These are phyloP conservation scores for Pterocarpus macrocarpus DNA, from an alignment of 306 rosid genomes.

Conservation along the genomic window DNA sequence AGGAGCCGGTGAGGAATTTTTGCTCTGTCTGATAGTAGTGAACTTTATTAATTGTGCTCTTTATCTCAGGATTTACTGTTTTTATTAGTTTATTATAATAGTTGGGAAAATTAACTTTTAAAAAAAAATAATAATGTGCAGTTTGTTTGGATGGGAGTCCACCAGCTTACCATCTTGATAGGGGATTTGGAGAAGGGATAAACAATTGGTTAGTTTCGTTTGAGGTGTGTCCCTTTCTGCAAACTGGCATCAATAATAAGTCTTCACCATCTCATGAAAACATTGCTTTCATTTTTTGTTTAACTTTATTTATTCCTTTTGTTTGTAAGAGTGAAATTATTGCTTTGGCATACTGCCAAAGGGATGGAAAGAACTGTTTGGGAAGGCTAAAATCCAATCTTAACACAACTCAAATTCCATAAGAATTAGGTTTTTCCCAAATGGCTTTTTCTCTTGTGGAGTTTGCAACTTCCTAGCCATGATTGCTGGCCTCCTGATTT, in stretches of 20 bases:
- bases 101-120: constrained; percentile 24
- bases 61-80: neutral
- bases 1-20: constrained; percentile 86
- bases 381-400: neutral
- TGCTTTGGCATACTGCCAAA: constrained; percentile 3
- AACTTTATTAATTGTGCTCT: constrained; percentile 25
- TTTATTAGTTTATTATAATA: constrained; percentile 20
- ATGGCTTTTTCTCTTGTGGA: neutral
- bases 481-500: no score
- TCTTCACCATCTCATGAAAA: constrained; percentile 29
- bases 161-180: constrained; percentile 87
- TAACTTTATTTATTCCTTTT: neutral
- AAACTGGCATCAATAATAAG: constrained; percentile 7
- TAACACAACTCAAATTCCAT: neutral
- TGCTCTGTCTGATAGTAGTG: neutral
- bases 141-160: constrained; percentile 98
- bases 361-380: neutral
- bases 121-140: constrained; percentile 52
- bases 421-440: neutral
- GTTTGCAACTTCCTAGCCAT: neutral
- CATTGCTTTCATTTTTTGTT: constrained; percentile 8
- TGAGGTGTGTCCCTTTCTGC: constrained; percentile 73
- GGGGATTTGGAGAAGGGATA: constrained; percentile 81
- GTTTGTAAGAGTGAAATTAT: neutral
- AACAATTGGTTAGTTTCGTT: constrained; percentile 83